A percentile compares a stretch with the other conserved stretches of the same genome.
phyloP scores from a whole-genome alignment of 1,139 yeast genomes.

The Geotrichum histeridarum region DNA sequence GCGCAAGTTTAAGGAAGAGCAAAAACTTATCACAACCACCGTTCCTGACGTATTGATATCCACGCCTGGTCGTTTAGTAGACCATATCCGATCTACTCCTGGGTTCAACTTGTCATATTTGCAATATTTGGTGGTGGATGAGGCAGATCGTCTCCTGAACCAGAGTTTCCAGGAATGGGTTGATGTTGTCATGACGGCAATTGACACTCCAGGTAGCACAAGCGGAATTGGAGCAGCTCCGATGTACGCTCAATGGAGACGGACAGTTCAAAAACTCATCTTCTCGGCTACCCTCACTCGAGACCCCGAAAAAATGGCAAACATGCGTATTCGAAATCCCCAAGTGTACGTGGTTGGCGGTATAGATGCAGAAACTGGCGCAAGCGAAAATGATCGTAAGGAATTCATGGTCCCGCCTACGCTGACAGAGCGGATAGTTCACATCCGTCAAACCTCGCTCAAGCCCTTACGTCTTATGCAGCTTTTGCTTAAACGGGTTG shows the following conservation, averaged over 20 bases:
- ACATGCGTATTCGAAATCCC: slow-evolving; percentile 63
- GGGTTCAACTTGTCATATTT: slow-evolving; percentile 45
- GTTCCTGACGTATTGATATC: slow-evolving; percentile 75
- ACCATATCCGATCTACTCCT: slow-evolving; percentile 52
- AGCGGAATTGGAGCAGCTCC: slow-evolving; percentile 2
- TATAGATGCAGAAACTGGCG: slow-evolving; percentile 41
- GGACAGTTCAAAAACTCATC: slow-evolving; percentile 54
- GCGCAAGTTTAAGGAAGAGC: slow-evolving; percentile 64
- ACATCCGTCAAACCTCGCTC: slow-evolving; percentile 35
- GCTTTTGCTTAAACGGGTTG: slow-evolving; percentile 25
- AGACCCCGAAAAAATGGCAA: slow-evolving; percentile 79
- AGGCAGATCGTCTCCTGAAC: slow-evolving; percentile 86
- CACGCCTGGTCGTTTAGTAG: slow-evolving; percentile 94
- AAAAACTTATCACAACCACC: slow-evolving; percentile 40
- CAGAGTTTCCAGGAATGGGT: slow-evolving; percentile 96
- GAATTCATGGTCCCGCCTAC: slow-evolving; percentile 43
- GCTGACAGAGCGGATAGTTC: slow-evolving; percentile 34
- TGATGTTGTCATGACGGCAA: slow-evolving; percentile 51
- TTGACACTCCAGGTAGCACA: slow-evolving; percentile 36
- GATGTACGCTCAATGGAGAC: slow-evolving; percentile 25
- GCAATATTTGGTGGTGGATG: slow-evolving; percentile 78
- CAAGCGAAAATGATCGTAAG: slow-evolving; percentile 46
- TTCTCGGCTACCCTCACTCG: slow-evolving; percentile 94
- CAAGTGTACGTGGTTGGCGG: slow-evolving; percentile 60
- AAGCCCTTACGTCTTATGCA: slow-evolving; percentile 72